phyloP scores from a whole-genome alignment of 768 basidiomycete genomes.

The Naganishia antarctica region DNA sequence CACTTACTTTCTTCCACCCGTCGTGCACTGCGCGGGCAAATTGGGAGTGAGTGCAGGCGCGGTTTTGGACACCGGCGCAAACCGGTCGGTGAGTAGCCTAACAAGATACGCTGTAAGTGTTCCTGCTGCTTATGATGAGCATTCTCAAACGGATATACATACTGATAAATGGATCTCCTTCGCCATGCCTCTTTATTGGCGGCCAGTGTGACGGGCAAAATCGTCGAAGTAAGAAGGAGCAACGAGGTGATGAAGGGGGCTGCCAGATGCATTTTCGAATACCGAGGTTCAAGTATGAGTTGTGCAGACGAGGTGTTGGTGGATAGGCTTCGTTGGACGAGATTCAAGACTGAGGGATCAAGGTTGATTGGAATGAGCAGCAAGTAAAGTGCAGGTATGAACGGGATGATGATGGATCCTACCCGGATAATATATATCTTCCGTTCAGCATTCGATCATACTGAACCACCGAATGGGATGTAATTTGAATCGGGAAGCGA shows the following conservation, averaged over 20 bases:
- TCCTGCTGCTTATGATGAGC: no score
- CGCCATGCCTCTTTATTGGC: constrained; percentile 58
- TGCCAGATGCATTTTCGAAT: background rate
- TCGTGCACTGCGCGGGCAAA: background rate
- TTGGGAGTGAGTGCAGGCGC: constrained; percentile 47
- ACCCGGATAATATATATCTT: no score
- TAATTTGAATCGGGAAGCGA: no score
- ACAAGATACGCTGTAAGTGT: no score
- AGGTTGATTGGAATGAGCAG: no score
- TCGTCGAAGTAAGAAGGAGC: background rate
- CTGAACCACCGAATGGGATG: no score
- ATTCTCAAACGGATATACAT: constrained; percentile 22
- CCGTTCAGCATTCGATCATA: no score
- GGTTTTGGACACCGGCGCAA: constrained; percentile 61
- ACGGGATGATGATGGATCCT: no score
- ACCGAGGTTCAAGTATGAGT: no score
- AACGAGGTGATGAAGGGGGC: background rate
- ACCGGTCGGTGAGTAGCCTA: constrained; percentile 61
- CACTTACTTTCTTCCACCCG: constrained; percentile 5
- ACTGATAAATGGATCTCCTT: constrained; percentile 75
- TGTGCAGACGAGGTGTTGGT: no score
- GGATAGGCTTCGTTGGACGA: background rate
- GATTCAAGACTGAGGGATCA: no score
- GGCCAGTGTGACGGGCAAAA: constrained; percentile 48
- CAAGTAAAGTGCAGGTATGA: no score